Base-by-base conservation (phyloP, 306 rosid species). In the Vigna nakashimae region DNA sequence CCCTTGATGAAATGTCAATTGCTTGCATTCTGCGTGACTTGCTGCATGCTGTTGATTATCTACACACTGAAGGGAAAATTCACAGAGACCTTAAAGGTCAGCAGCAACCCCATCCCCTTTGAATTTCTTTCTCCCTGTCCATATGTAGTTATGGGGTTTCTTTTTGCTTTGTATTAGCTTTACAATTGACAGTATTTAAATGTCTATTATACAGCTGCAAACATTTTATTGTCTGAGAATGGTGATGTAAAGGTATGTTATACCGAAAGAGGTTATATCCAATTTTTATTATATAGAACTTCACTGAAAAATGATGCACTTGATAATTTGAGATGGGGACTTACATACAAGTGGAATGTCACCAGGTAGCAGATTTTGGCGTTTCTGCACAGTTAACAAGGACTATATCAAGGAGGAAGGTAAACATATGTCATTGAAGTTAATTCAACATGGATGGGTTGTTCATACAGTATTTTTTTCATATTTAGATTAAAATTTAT, bases 391-490 rank as follows among this genome's bases (percentile, higher is more conserved):
- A 96, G 82, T 84, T 96, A 76, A 96, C 99, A 10, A 91, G 98
- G 92, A 96, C 99, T 52, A 93, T 96, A 81, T 93, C 99, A 80
- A 93, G 96, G 88, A 89, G 99, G 85, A 96, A 96, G 99, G 99
- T 96, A 86, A 82, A 51, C 53, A 58, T 71, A 10, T 79, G 70
- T 79, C 71, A 38, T 48, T 53, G 58, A 59, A 24, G 75, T 50
- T 65, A 46, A 17, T 71, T 76, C 26, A 68, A 53, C 22, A 22
- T 60, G 75, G 36, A 78, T 75, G 62, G 58, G 46, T 52, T 46
- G 13, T 82, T 78, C 70, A 60, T 69, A 65, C 46, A n/a, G 50
- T 16, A 62, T 15, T 16, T 28, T 55, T 59, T 58, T 30, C 53
- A 30, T 59, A 65, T 43, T 80, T 52, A 43, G 22, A 18, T 55